A percentile compares a stretch with the other conserved stretches of the same genome.
Conservation (phyloP, 805 yeast genomes). For the Starmera quercuum region DNA sequence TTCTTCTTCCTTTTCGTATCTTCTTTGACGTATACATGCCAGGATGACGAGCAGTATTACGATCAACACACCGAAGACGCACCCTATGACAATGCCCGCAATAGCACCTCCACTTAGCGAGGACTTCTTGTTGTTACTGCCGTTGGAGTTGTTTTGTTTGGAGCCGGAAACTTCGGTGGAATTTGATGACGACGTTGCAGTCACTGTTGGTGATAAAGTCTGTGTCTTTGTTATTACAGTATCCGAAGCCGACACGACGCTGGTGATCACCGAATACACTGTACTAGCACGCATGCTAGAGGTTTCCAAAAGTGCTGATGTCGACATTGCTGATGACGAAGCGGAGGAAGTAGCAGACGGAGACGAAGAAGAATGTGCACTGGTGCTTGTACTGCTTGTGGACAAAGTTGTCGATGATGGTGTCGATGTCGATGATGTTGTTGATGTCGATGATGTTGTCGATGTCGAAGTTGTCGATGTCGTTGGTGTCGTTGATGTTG, state of each 20-base stretch:
- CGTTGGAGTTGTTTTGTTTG: background rate
- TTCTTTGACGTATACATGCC: conserved; percentile 33
- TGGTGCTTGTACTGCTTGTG: conserved; percentile 9
- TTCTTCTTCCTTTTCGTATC: conserved; percentile 27
- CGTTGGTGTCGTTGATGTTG: background rate
- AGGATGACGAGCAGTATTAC: conserved; percentile 33
- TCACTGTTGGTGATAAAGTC: background rate
- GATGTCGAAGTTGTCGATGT: conserved; percentile 5
- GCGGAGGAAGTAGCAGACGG: conserved; percentile 7
- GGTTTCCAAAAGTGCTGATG: background rate
- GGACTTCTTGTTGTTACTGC: background rate
- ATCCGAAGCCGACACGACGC: background rate
- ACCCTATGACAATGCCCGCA: conserved; percentile 56
- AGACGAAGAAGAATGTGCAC: conserved; percentile 3
- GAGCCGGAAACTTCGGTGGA: background rate
- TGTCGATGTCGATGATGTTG: conserved; percentile 8
- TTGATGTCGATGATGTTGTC: conserved; percentile 3
- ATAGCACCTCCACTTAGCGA: conserved; percentile 41
- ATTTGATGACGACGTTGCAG: background rate
- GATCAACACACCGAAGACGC: conserved; percentile 34
- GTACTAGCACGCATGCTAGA: background rate
- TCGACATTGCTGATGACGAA: background rate
- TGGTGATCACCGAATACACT: conserved; percentile 1
- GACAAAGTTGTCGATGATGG: conserved; percentile 10
- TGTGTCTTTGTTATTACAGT: background rate